Evolutionary conservation across 208 protist species (phyloP).

Genomic region (Leishmania arabica): DNA sequence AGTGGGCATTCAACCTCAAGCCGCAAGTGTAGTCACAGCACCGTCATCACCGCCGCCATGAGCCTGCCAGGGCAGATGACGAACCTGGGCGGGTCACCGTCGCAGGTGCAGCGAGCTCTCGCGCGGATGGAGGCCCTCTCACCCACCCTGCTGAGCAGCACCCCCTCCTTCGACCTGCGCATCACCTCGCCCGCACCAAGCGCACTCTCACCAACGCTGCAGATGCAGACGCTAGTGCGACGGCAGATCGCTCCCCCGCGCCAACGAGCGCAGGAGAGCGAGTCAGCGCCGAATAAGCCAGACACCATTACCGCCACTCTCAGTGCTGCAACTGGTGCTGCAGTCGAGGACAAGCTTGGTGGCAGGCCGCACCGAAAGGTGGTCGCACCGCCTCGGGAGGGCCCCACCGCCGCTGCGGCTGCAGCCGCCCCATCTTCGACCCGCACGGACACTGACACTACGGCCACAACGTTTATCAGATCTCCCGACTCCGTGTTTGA

Average conservation of each 20-base stretch:
- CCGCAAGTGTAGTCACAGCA: neutral
- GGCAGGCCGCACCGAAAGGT: neutral
- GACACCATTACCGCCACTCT: neutral
- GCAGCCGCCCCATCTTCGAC: neutral
- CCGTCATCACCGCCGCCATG: neutral
- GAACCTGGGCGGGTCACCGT: slow-evolving; percentile 17
- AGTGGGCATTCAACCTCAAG: neutral
- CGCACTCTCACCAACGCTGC: slow-evolving; percentile 6
- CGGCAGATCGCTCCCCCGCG: neutral
- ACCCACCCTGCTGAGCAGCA: slow-evolving; percentile 27
- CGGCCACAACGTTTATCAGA: slow-evolving; percentile 8
- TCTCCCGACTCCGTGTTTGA: slow-evolving; percentile 4
- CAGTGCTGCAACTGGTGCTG: neutral
- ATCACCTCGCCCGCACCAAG: slow-evolving; percentile 3
- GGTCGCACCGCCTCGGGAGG: neutral
- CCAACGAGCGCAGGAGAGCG: neutral
- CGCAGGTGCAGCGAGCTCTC: slow-evolving; percentile 25
- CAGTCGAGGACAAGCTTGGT: neutral
- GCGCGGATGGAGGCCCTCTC: slow-evolving; percentile 32
- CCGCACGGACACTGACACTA: neutral
- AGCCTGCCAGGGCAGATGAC: neutral
- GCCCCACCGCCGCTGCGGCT: neutral
- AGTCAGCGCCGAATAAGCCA: neutral
- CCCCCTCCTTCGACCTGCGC: slow-evolving; percentile 28
- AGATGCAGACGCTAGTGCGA: slow-evolving; percentile 6